These are phyloP conservation scores for Phyllosticta citribraziliensis DNA, from an alignment of 2,329 filamentous ascomycete species.

Conservation along the genomic window DNA sequence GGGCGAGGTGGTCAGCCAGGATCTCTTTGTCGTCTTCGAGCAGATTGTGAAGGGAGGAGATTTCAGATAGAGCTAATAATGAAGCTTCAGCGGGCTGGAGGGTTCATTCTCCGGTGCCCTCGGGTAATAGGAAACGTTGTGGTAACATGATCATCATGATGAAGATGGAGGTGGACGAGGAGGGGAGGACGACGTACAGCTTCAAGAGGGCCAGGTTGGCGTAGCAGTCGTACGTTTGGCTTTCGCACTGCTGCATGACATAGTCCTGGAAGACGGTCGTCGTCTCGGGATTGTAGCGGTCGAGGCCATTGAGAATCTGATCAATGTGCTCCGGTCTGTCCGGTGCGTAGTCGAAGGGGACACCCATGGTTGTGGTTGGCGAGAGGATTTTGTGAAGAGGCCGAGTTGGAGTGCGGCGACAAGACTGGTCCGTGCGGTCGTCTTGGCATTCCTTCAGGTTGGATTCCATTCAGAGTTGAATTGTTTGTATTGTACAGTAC, in stretches of 20 bases:
- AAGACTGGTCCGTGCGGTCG: background rate
- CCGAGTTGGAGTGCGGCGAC: background rate
- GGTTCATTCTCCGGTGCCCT: conserved; percentile 51
- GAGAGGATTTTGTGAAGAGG: background rate
- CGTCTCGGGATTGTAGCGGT: conserved; percentile 97
- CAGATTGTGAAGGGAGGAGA: conserved; percentile 5
- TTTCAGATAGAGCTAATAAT: conserved; percentile 68
- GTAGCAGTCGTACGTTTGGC: conserved; percentile 89
- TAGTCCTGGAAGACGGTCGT: conserved; percentile 91
- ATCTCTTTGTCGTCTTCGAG: background rate
- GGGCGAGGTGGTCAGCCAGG: conserved; percentile 2
- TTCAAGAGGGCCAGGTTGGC: conserved; percentile 93
- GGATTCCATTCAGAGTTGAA: background rate
- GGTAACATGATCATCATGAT: conserved; percentile 59
- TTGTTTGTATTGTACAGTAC: background rate
- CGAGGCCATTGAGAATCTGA: conserved; percentile 89
- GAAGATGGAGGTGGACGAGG: conserved; percentile 16
- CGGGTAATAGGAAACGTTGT: conserved; percentile 99
- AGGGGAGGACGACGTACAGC: conserved; percentile 59
- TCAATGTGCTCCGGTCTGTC: conserved; percentile 89
- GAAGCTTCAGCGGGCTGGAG: conserved; percentile 56
- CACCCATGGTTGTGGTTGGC: conserved; percentile 29
- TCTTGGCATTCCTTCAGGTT: too few relatives aligned
- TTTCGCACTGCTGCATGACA: conserved; percentile 87
- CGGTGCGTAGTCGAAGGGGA: conserved; percentile 73